These are phyloP conservation scores for Ophiostoma ips DNA, from an alignment of 2,329 filamentous ascomycete species.

Conservation along the genomic window DNA sequence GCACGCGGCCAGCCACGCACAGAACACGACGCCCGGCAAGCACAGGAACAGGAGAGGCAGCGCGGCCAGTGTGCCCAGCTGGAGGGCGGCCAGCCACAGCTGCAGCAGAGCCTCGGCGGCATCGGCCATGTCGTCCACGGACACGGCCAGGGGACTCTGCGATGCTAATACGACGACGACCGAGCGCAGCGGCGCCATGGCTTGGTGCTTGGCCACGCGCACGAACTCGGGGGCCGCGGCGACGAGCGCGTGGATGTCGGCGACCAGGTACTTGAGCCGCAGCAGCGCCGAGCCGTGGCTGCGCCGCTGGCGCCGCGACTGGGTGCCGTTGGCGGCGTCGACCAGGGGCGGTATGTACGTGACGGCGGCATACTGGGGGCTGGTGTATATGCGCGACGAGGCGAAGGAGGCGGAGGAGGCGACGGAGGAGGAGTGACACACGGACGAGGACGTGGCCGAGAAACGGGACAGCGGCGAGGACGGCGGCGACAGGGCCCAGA, in stretches of 20 bases:
- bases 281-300: neutral
- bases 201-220: neutral
- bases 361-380: slow-evolving; percentile 11
- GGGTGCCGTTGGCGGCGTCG: slow-evolving; percentile 23
- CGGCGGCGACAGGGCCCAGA: slow-evolving; percentile 10
- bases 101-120: slow-evolving; percentile 16
- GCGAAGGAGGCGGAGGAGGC: neutral
- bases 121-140: slow-evolving; percentile 22
- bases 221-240: slow-evolving; percentile 1
- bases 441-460: neutral
- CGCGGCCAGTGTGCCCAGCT: slow-evolving; percentile 17
- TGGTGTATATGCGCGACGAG: slow-evolving; percentile 2
- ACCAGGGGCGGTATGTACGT: slow-evolving; percentile 24
- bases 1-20: slow-evolving; percentile 16
- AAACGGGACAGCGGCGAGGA: neutral
- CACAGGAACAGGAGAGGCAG: slow-evolving; percentile 18
- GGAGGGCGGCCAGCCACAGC: slow-evolving; percentile 10
- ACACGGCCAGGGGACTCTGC: slow-evolving; percentile 1
- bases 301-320: slow-evolving; percentile 14
- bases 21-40: slow-evolving; percentile 20
- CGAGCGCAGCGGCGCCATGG: neutral
- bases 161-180: neutral
- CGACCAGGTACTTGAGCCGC: neutral
- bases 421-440: neutral
- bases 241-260: slow-evolving; percentile 7